Evolutionary conservation across 2,329 filamentous ascomycete genomes (phyloP), one percentile per base, ranked within the genome.

Genomic region (Beauveria australis): DNA sequence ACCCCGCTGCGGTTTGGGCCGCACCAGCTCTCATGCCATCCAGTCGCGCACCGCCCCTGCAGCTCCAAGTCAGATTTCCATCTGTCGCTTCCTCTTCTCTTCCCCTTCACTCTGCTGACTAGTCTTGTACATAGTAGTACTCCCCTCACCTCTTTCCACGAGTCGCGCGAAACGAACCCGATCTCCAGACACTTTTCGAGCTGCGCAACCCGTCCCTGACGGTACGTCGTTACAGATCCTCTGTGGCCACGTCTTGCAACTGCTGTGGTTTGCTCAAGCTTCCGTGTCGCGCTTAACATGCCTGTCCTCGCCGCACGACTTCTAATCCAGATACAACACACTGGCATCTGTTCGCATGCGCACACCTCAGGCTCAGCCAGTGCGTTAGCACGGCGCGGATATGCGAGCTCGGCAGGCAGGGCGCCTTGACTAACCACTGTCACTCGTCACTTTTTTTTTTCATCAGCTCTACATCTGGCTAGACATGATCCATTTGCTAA

Each of bases 111-210:
- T 47, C 40, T 70, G 65, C 71, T 74, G 59, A 74, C 63, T 33
- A 26, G 47, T 33, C 47, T 54, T 51, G 51, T 59, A 57, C 61
- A 30, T 62, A 66, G 81, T 84, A 76, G 53, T 24, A 18, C 24
- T 33, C 53, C 40, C 74, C 73, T 75, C 74, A 67, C 78, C 75
- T 79, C 67, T 78, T 74, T 79, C 77, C 72, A 75, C 86, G 66
- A 86, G 89, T 73, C 89, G 89, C 67, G 78, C 87, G 68, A 95
- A 95, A 79, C 84, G 91, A 74, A 89, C 85, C 79, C 87, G 89
- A 66, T 92, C 91, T 66, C 88, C 89, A 68, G 84, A 89, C 68
- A 77, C 73, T 62, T 84, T 86, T 75, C 81, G 79, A 73, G 82
- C 65, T 63, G 64, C 66, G 62, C 68, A 68, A 64, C 66, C 84